Evolutionary conservation across 805 yeast genomes (phyloP).

Genomic region (Wickerhamomyces rabaulensis): DNA sequence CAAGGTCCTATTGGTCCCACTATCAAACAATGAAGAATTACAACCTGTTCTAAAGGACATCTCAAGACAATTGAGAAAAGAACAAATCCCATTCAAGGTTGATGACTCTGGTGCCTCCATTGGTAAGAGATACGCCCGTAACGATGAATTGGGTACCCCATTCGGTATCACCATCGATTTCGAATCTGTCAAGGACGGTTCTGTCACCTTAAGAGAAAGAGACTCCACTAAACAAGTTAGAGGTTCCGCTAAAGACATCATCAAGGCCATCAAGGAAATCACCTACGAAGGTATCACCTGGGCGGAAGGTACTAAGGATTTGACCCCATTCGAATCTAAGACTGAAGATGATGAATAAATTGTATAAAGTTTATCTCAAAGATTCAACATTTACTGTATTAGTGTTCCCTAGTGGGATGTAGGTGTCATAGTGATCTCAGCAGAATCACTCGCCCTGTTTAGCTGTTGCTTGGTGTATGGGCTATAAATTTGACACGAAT

Average conservation of each 20-base stretch:
- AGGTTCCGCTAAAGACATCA: constrained; percentile 72
- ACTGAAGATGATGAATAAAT: constrained; percentile 33
- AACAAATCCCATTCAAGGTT: constrained; percentile 88
- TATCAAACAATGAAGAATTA: constrained; percentile 78
- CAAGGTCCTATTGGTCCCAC: constrained; percentile 91
- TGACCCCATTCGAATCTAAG: constrained; percentile 72
- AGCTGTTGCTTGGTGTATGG: no score
- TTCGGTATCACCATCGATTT: constrained; percentile 97
- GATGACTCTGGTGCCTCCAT: constrained; percentile 97
- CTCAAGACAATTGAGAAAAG: constrained; percentile 63
- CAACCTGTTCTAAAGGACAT: constrained; percentile 69
- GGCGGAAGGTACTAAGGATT: constrained; percentile 76
- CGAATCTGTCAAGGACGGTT: constrained; percentile 80
- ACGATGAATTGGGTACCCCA: constrained; percentile 98
- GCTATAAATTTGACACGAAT: no score
- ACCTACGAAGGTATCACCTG: constrained; percentile 73
- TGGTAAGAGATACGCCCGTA: constrained; percentile 97
- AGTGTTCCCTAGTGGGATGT: no score
- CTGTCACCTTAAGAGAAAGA: constrained; percentile 95
- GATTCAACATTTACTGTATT: no score
- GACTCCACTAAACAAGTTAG: constrained; percentile 96
- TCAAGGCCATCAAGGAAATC: constrained; percentile 69
- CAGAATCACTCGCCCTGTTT: no score
- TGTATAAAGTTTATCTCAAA: no score
- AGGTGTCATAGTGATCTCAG: no score